Evolutionary conservation across 2,329 filamentous ascomycete genomes (phyloP), one percentile per base, ranked within the genome.

Genomic region (Sporothrix pseudoabietina): DNA sequence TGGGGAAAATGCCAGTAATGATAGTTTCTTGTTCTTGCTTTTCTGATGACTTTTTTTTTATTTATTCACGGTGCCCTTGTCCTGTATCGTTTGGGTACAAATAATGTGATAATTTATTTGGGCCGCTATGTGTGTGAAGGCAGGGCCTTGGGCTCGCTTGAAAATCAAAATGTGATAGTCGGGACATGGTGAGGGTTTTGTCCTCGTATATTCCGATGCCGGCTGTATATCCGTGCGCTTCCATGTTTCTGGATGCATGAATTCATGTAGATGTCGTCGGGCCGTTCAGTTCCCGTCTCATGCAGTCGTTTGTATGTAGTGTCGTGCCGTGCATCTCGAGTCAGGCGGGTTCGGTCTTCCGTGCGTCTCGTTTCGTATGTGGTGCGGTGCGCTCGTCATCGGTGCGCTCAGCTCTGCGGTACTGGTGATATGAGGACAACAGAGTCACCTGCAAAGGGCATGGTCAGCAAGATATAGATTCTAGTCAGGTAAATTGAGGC

Each of bases 371-470:
- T 68, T 22, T 22, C 26, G 2, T 19, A 19, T 9, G 35, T 41
- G 12, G 22, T 57, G 30, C 14, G 2, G 8, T 54, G 30, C 44
- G 10, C 41, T 19, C 19, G 26, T 39, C 35, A 10, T n/a, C 8
- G 14, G 39, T 16, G 39, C 41, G 26, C 9, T 76, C 75, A 76
- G 70, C 73, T 76, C n/a, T 71, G 71, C 19, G 76, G 75, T 5
- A 75, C 75, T 4, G 77, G 78, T 44, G 77, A 79, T 65, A 80
- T 80, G 73, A 80, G 77, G n/a, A 78, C 76, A 35, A 78, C 77
- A 0, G 76, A 77, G 59, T 77, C 76, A 5, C 76, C 76, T 77
- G 30, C 7, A 9, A 22, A 3, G 7, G 39, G 65, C n/a, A 63
- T 26, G 49, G 9, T 30, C 9, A 47, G 39, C 8, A 47, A 49